A percentile compares a stretch with the other conserved stretches of the same genome.
These are phyloP conservation scores for Aurinia saxatilis DNA, from an alignment of 345 rosid species.

Conservation along the genomic window DNA sequence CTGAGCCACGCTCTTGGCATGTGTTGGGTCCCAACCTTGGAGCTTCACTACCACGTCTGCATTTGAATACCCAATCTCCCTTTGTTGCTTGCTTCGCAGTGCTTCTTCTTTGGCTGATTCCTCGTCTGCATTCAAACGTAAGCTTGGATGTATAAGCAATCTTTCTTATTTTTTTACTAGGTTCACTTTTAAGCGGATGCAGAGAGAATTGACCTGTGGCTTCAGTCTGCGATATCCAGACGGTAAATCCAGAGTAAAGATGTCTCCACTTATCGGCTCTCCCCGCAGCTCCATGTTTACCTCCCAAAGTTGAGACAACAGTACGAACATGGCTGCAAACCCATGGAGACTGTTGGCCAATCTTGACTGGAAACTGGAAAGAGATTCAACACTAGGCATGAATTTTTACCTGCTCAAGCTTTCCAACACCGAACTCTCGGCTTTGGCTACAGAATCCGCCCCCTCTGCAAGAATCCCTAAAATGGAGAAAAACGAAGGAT, in stretches of 20 bases:
- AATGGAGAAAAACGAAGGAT: constrained; percentile 1
- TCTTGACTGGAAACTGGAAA: background rate
- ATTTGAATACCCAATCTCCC: constrained; percentile 57
- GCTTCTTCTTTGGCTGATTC: constrained; percentile 77
- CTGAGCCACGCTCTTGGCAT: constrained; percentile 74
- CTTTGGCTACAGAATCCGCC: constrained; percentile 51
- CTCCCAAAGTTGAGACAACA: constrained; percentile 85
- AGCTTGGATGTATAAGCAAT: background rate
- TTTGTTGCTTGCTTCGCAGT: constrained; percentile 39
- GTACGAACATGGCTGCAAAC: constrained; percentile 73
- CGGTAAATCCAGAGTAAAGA: constrained; percentile 77
- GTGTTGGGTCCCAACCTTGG: constrained; percentile 71
- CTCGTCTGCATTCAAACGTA: constrained; percentile 42
- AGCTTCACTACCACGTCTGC: constrained; percentile 90
- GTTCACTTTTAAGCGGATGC: background rate
- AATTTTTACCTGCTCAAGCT: constrained; percentile 68
- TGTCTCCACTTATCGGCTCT: constrained; percentile 63
- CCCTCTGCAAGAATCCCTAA: constrained; percentile 79
- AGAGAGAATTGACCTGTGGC: constrained; percentile 46
- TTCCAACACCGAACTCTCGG: constrained; percentile 58
- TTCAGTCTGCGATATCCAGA: constrained; percentile 79
- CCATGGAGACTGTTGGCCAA: background rate
- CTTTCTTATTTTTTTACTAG: background rate
- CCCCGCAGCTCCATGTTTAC: constrained; percentile 63
- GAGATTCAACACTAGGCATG: background rate